Conservation (phyloP, 2,329 filamentous ascomycete species). For the Microcyclosporella mali region DNA sequence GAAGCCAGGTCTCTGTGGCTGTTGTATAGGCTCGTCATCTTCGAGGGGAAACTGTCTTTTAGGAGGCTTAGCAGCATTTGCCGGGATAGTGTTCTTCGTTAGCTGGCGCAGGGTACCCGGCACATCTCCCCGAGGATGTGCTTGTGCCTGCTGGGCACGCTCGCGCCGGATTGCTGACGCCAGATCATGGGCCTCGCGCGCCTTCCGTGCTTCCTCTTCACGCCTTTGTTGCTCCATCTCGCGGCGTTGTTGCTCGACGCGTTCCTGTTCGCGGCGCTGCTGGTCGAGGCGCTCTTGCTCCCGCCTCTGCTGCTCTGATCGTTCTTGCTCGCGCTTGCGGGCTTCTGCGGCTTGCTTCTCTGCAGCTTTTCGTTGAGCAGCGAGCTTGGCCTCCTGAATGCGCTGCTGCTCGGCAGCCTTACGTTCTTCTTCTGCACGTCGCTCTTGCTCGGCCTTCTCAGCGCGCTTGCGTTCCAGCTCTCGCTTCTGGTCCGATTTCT, state of each 20-base stretch:
- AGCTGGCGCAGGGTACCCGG: conserved; percentile 50
- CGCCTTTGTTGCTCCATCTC: conserved; percentile 34
- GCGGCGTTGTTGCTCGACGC: conserved; percentile 20
- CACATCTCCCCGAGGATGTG: conserved; percentile 44
- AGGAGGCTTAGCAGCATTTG: conserved; percentile 62
- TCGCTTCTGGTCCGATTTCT: conserved; percentile 73
- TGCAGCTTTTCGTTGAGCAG: conserved; percentile 34
- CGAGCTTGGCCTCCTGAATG: conserved; percentile 32
- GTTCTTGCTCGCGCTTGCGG: conserved; percentile 35
- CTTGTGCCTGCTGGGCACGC: conserved; percentile 27
- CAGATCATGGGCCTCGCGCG: conserved; percentile 29
- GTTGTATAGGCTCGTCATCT: conserved; percentile 53
- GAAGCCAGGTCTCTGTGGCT: conserved; percentile 49
- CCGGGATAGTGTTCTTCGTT: conserved; percentile 56
- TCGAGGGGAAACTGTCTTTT: conserved; percentile 70
- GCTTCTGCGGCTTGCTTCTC: conserved; percentile 45
- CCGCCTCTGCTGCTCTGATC: conserved; percentile 32
- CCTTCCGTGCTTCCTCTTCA: conserved; percentile 25
- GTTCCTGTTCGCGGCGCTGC: conserved; percentile 24
- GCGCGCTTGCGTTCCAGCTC: conserved; percentile 73
- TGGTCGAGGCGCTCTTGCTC: conserved; percentile 36
- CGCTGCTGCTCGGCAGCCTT: conserved; percentile 36
- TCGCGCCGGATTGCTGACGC: conserved; percentile 33
- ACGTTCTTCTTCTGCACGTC: conserved; percentile 33
- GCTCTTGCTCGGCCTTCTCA: conserved; percentile 59